Evolutionary conservation across 2,329 filamentous ascomycete genomes (phyloP).

Genomic region (Trichophyton schoenleinii): DNA sequence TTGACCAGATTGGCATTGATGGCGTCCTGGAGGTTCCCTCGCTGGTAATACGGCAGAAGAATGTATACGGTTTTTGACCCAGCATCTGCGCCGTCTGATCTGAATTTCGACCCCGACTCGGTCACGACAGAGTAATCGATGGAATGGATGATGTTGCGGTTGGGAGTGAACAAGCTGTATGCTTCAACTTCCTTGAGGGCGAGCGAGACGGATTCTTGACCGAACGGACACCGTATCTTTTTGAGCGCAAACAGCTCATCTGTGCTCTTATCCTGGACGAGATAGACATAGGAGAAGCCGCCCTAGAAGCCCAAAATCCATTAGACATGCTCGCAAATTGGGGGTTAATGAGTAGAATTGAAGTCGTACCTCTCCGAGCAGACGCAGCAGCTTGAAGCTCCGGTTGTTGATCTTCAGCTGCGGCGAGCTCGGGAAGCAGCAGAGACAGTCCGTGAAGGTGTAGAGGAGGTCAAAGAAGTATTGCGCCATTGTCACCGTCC

Average conservation of each 20-base stretch:
- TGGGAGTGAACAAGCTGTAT: constrained; percentile 75
- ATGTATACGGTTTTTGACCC: constrained; percentile 92
- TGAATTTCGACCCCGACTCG: constrained; percentile 48
- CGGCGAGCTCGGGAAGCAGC: constrained; percentile 88
- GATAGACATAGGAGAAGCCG: constrained; percentile 97
- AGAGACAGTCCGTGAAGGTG: constrained; percentile 87
- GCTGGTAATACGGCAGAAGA: constrained; percentile 83
- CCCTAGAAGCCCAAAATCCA: constrained; percentile 37
- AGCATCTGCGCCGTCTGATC: constrained; percentile 45
- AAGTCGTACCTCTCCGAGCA: constrained; percentile 69
- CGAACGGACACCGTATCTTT: constrained; percentile 97
- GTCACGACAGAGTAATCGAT: constrained; percentile 71
- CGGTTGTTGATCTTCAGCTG: constrained; percentile 90
- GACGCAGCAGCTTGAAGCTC: constrained; percentile 87
- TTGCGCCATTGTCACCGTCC: constrained; percentile 52
- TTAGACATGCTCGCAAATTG: not conserved
- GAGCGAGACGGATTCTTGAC: constrained; percentile 85
- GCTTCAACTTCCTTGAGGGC: constrained; percentile 96
- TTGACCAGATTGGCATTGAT: constrained; percentile 99
- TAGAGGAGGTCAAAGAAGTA: constrained; percentile 81
- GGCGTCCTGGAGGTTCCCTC: constrained; percentile 92
- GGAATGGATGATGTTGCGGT: constrained; percentile 74
- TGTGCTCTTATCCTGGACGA: constrained; percentile 79
- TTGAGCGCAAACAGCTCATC: constrained; percentile 87
- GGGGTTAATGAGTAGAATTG: not conserved